Conservation (phyloP, 73 alveolate genomes). For the Uronychia binucleata region DNA sequence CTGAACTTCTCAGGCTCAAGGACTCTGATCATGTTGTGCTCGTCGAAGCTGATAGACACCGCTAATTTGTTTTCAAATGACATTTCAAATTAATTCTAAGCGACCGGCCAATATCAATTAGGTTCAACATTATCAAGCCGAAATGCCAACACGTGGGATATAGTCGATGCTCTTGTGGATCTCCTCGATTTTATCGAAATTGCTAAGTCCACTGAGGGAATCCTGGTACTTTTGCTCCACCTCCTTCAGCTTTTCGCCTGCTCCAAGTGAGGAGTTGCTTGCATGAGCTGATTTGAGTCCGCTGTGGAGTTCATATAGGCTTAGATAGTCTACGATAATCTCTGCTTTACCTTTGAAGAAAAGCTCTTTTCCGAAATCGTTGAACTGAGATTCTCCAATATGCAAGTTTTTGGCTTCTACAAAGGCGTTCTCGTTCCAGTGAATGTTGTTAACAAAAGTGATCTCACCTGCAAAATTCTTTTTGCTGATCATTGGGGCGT, state of each 20-base stretch:
- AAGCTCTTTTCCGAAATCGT: slow-evolving; percentile 10
- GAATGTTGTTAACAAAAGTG: slow-evolving; percentile 4
- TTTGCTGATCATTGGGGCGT: neutral
- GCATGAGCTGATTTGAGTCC: neutral
- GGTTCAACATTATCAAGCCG: neutral
- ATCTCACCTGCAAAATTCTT: slow-evolving; percentile 2
- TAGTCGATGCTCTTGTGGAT: neutral
- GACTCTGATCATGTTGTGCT: slow-evolving; percentile 79
- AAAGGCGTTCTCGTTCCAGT: slow-evolving; percentile 21
- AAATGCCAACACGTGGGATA: neutral
- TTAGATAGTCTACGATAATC: slow-evolving; percentile 7
- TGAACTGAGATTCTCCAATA: neutral
- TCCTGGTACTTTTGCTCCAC: neutral
- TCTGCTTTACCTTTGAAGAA: neutral
- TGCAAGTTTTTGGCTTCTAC: neutral
- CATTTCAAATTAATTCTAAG: slow-evolving; percentile 2
- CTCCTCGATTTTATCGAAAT: neutral
- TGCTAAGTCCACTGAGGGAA: neutral
- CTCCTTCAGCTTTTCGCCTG: neutral
- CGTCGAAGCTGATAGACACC: slow-evolving; percentile 83
- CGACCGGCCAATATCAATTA: neutral
- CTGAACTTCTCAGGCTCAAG: slow-evolving; percentile 79
- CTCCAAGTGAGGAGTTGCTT: neutral
- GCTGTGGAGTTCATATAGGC: slow-evolving; percentile 17
- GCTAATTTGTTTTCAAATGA: slow-evolving; percentile 49